Percentiles rank a stretch among this genome's conserved stretches.
Conservation (phyloP, 148 eudicot species). For the Camellia sinensis region DNA sequence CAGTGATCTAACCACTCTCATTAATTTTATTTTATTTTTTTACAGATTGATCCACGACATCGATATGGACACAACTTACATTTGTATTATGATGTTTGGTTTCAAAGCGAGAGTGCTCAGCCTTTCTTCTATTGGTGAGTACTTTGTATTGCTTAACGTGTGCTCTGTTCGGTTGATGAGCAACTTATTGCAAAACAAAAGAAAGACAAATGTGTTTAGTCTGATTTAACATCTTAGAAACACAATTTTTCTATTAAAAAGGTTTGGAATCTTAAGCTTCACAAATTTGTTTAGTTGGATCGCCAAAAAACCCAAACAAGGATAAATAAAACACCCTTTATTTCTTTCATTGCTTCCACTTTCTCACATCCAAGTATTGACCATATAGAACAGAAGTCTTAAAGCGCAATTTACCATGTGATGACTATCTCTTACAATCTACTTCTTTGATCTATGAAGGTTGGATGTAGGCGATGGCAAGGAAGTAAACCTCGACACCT, state of each 20-base stretch:
- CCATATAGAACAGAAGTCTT: too few species aligned
- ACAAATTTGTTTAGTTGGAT: neutral
- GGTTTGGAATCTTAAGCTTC: too few species aligned
- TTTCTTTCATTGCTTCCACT: neutral
- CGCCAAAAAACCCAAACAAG: neutral
- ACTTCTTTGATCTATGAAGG: constrained; percentile 39
- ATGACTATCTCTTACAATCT: neutral
- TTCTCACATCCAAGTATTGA: neutral
- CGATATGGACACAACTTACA: constrained; percentile 97
- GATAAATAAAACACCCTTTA: neutral
- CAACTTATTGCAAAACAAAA: neutral
- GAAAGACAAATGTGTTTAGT: neutral
- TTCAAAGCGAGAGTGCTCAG: constrained; percentile 78
- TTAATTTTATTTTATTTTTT: neutral
- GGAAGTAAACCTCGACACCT: constrained; percentile 65
- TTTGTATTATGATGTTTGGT: constrained; percentile 80
- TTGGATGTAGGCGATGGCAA: constrained; percentile 89
- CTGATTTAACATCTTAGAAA: neutral
- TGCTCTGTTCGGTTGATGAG: neutral
- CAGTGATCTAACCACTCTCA: neutral
- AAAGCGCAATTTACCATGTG: neutral
- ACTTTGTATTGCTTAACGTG: neutral
- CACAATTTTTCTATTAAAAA: neutral
- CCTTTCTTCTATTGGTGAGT: constrained; percentile 96
- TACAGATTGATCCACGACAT: constrained; percentile 94